Conservation (phyloP, 2,329 filamentous ascomycete species). For the Stachybotrys chlorohalonatus region DNA sequence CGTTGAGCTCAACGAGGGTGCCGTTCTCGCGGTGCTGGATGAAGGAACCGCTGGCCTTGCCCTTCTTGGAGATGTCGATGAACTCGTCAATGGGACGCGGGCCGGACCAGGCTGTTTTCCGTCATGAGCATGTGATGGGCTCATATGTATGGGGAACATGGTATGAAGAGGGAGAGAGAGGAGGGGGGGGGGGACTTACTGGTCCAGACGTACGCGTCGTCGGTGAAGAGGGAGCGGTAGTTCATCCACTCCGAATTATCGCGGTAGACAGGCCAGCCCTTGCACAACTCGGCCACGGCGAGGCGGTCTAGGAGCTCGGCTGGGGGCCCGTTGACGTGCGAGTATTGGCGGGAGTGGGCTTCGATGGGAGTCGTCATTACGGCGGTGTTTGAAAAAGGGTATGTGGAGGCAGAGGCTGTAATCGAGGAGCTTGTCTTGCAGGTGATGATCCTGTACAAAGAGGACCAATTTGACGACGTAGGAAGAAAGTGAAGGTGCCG, state of each 20-base stretch:
- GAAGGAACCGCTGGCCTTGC: constrained; percentile 41
- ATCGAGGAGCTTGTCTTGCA: no score
- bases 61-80: constrained; percentile 32
- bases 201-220: constrained; percentile 39
- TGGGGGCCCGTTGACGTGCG: constrained; percentile 28
- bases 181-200: constrained; percentile 23
- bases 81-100: constrained; percentile 13
- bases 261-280: constrained; percentile 44
- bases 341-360: background rate
- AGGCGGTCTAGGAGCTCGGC: constrained; percentile 33
- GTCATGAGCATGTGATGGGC: background rate
- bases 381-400: background rate
- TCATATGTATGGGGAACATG: background rate
- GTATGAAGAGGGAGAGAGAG: background rate
- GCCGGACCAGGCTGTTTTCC: constrained; percentile 32
- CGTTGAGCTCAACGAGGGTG: constrained; percentile 34
- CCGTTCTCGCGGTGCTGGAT: constrained; percentile 49
- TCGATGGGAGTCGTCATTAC: background rate
- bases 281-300: constrained; percentile 40
- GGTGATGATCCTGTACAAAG: no score
- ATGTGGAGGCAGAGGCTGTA: background rate
- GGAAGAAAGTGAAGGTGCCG: background rate
- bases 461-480: background rate
- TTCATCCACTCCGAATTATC: constrained; percentile 45
- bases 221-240: constrained; percentile 37